phyloP scores from a whole-genome alignment of 2,329 filamentous ascomycete species.

The Elsinoe fawcettii region DNA sequence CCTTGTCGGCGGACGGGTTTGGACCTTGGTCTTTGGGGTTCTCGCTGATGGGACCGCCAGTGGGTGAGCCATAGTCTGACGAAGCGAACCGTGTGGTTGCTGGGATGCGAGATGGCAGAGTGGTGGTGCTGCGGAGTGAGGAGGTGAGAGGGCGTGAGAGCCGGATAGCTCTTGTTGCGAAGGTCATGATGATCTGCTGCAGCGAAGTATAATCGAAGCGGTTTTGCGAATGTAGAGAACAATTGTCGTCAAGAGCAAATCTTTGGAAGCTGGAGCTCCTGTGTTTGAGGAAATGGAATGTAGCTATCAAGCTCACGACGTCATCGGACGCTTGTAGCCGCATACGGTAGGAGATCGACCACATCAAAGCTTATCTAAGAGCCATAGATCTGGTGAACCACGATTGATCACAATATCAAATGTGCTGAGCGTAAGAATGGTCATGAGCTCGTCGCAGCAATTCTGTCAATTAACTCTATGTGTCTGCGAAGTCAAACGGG shows the following conservation, averaged over 20 bases:
- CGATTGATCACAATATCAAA: background rate
- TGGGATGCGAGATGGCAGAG: constrained; percentile 23
- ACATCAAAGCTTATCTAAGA: background rate
- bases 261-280: background rate
- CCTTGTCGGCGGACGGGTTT: constrained; percentile 33
- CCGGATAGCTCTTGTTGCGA: constrained; percentile 10
- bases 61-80: constrained; percentile 37
- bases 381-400: background rate
- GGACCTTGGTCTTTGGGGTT: constrained; percentile 37
- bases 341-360: background rate
- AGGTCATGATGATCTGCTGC: background rate
- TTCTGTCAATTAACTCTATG: too few relatives aligned
- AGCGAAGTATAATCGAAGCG: background rate
- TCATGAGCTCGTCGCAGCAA: too few relatives aligned
- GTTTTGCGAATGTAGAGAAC: too few relatives aligned
- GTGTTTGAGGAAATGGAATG: too few relatives aligned
- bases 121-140: constrained; percentile 16
- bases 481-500: too few relatives aligned
- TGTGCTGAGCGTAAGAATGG: background rate
- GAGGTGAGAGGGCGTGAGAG: constrained; percentile 19
- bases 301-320: background rate
- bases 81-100: constrained; percentile 29
- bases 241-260: too few relatives aligned
- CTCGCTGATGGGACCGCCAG: constrained; percentile 35
- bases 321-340: background rate